Conservation (phyloP, 2,329 filamentous ascomycete genomes). For the Cladosporium velox region DNA sequence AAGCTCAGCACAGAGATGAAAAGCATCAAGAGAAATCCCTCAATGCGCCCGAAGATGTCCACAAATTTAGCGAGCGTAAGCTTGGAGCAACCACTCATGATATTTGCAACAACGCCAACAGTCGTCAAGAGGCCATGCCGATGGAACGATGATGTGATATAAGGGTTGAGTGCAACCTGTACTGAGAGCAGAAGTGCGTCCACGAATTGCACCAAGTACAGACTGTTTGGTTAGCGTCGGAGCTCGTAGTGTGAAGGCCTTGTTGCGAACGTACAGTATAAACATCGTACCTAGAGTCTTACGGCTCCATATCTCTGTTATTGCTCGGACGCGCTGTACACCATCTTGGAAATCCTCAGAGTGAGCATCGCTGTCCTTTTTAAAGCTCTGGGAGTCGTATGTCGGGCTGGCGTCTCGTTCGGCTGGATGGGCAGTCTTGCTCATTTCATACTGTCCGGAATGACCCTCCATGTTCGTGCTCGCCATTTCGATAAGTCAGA, state of each 20-base stretch:
- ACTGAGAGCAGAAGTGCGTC: conserved; percentile 48
- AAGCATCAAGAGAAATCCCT: conserved; percentile 61
- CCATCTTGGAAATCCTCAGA: conserved; percentile 4
- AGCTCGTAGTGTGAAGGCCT: background rate
- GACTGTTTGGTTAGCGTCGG: conserved; percentile 32
- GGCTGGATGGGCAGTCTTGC: background rate
- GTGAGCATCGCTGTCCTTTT: background rate
- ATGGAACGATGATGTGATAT: conserved; percentile 54
- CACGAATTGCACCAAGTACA: conserved; percentile 52
- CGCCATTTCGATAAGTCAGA: background rate
- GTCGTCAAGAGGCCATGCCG: conserved; percentile 57
- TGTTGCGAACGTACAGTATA: background rate
- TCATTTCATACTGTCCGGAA: background rate
- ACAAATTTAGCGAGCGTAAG: conserved; percentile 67
- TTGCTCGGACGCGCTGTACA: conserved; percentile 7
- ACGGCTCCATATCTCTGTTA: background rate
- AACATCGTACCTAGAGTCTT: conserved; percentile 1
- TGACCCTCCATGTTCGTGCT: background rate
- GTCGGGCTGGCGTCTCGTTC: background rate
- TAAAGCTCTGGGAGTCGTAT: background rate
- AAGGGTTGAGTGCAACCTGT: conserved; percentile 42
- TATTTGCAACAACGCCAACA: conserved; percentile 55
- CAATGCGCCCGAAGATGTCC: conserved; percentile 66
- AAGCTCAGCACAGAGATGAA: conserved; percentile 56
- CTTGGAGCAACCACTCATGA: conserved; percentile 62